Base-by-base conservation (phyloP, 306 rosid species). In the Inga oerstediana region DNA sequence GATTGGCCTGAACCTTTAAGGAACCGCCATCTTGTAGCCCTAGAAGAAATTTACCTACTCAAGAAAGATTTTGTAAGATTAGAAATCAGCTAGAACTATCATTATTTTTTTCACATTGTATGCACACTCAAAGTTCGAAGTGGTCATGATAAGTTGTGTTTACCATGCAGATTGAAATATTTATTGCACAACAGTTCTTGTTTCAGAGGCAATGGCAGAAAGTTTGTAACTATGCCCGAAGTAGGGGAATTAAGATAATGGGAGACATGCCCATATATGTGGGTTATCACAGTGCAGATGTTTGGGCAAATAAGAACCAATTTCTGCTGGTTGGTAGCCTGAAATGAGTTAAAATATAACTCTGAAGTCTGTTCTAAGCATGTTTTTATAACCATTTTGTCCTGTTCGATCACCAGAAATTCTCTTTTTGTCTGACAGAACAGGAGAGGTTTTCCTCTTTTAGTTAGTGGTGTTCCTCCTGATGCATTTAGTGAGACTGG, bases 251-350 rank as follows among this genome's bases (percentile, higher is more conserved):
- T 61, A 90, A 89, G 66, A 93, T 95, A 76, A 92, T 95, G 97
- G 99, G 99, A 75, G 99, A 95, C 91, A 95, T 95, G 98, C 99
- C 99, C 81, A 95, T 95, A 67, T 95, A 95, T 87, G 99, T 95
- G 62, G 98, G 98, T 80, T 93, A 95, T 87, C 99, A 95, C 84
- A 95, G 97, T 87, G 99, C 99, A 82, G 99, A 95, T 89, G 99
- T 93, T 82, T 95, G 99, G 98, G 99, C 98, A 84, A 93, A 95
- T 88, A 92, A 88, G 88, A 93, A 89, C 81, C 96, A 92, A 20
- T 95, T 95, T 89, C 75, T 72, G 76, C 93, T 93, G 91, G 99
- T 95, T 75, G 85, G 92, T 87, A 14, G 7, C 84, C 81, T 64
- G 43, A 71, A 32, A 77, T 71, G 74, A 84, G 76, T 68, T 77